Base-by-base conservation (phyloP, 345 rosid genomes). In the Kandelia obovata region DNA sequence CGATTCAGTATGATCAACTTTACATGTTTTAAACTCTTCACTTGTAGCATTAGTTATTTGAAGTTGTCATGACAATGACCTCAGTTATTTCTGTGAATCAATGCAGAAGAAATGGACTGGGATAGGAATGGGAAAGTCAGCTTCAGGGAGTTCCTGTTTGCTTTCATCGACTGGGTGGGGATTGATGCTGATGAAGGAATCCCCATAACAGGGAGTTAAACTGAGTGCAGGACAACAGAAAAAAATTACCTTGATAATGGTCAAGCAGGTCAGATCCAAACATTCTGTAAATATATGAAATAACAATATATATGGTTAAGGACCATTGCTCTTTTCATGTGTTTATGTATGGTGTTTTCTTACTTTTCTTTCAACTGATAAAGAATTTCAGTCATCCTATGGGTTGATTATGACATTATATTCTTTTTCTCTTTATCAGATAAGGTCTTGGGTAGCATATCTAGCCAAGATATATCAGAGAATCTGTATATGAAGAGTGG, bases 71-170 rank as follows among this genome's bases (percentile, higher is more conserved):
- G 27, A 27, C 55, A 30, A 61, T 65, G 57, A 59, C 73, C 25
- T 62, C 73, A 53, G 39, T 74, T 58, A 66, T 60, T 77, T 56
- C 66, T 37, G 13, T 61, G 30, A 71, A 32, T 31, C 55, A 59
- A 76, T 85, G 87, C 91, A 91, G 98, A 83, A 67, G 97, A 93
- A 88, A 85, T 93, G 92, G 96, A 93, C 73, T 89, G 93, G 92
- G 85, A 89, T 76, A 84, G 80, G 71, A 87, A 84, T 74, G 95
- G 96, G 69, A 87, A 77, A 51, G 93, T 88, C 61, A 86, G 87
- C 70, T 89, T 90, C 82, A 83, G 96, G 61, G 91, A 93, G 73
- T 87, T 93, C 80, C 78, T 93, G 60, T 93, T 86, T 77, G 87
- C 92, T 68, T 82, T 89, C 39, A 71, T 89, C 69, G 64, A 88